A percentile compares a stretch with the other conserved stretches of the same genome.
Conservation (phyloP, 1,284 basidiomycete species). For the Schizophyllum amplum region DNA sequence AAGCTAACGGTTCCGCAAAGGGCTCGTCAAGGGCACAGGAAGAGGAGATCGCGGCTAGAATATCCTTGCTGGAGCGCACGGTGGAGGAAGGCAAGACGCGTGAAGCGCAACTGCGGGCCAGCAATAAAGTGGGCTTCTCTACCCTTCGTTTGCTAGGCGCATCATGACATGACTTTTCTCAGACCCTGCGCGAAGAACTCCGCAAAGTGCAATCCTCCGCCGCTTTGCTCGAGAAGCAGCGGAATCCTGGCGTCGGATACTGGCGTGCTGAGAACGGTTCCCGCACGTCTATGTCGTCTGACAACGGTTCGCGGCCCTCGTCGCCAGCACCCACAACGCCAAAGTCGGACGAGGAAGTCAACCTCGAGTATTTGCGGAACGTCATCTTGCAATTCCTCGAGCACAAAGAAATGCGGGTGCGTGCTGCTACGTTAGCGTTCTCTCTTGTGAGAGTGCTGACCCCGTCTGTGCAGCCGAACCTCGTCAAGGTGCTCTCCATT, state of each 20-base stretch:
- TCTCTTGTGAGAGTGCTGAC: constrained; percentile 3
- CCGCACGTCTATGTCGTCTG: constrained; percentile 37
- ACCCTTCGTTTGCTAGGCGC: constrained; percentile 2
- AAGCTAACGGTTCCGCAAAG: constrained; percentile 24
- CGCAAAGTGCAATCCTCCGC: constrained; percentile 89
- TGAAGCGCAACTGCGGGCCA: constrained; percentile 57
- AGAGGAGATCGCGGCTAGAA: constrained; percentile 35
- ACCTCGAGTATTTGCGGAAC: constrained; percentile 92
- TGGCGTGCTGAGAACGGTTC: constrained; percentile 50
- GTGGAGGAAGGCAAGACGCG: constrained; percentile 57
- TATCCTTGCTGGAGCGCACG: constrained; percentile 43
- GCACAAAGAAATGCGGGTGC: constrained; percentile 80
- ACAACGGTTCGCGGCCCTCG: constrained; percentile 21
- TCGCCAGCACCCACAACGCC: constrained; percentile 3
- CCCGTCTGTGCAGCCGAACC: constrained; percentile 55
- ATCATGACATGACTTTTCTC: constrained; percentile 3
- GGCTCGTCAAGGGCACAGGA: constrained; percentile 34
- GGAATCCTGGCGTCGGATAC: constrained; percentile 90
- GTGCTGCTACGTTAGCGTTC: constrained; percentile 17
- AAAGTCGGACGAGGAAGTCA: constrained; percentile 69
- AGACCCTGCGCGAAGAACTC: constrained; percentile 86
- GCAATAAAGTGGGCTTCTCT: constrained; percentile 57
- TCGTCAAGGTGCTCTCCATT: constrained; percentile 83
- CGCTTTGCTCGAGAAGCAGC: constrained; percentile 79
- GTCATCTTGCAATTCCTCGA: constrained; percentile 91